Evolutionary conservation across 352 stramenopile species (phyloP).

Genomic region (Phytopythium ostracodes): DNA sequence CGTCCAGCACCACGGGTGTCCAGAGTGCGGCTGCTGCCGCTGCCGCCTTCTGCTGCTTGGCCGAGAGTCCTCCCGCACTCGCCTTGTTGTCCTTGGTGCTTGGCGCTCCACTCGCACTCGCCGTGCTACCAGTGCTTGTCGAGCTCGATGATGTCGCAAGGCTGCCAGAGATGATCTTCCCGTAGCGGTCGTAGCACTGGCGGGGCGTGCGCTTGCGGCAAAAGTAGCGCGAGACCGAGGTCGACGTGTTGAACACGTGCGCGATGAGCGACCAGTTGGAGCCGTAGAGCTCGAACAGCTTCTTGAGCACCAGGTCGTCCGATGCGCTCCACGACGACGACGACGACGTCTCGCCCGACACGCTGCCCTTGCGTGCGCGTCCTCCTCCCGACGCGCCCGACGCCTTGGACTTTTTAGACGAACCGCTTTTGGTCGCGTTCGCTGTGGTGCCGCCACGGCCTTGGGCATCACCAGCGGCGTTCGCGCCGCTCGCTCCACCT

Average conservation of each 20-base stretch:
- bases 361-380: constrained; percentile 51
- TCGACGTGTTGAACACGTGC: constrained; percentile 76
- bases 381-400: constrained; percentile 15
- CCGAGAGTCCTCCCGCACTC: constrained; percentile 4
- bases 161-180: constrained; percentile 73
- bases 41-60: constrained; percentile 45
- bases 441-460: constrained; percentile 3
- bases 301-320: constrained; percentile 79
- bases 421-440: constrained; percentile 11
- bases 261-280: constrained; percentile 87
- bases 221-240: constrained; percentile 66
- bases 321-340: constrained; percentile 62
- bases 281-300: constrained; percentile 83
- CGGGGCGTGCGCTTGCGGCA: constrained; percentile 72
- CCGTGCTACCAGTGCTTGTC: constrained; percentile 3
- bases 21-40: constrained; percentile 29
- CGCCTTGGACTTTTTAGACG: constrained; percentile 63
- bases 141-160: constrained; percentile 15
- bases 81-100: constrained; percentile 41
- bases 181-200: constrained; percentile 85
- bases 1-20: constrained; percentile 43
- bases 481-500: background rate
- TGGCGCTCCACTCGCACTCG: constrained; percentile 1
- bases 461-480: background rate
- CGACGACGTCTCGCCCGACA: constrained; percentile 27